A percentile compares a stretch with the other conserved stretches of the same genome.
phyloP scores from a whole-genome alignment of 2,329 filamentous ascomycete genomes.

The Nothopassalora personata region DNA sequence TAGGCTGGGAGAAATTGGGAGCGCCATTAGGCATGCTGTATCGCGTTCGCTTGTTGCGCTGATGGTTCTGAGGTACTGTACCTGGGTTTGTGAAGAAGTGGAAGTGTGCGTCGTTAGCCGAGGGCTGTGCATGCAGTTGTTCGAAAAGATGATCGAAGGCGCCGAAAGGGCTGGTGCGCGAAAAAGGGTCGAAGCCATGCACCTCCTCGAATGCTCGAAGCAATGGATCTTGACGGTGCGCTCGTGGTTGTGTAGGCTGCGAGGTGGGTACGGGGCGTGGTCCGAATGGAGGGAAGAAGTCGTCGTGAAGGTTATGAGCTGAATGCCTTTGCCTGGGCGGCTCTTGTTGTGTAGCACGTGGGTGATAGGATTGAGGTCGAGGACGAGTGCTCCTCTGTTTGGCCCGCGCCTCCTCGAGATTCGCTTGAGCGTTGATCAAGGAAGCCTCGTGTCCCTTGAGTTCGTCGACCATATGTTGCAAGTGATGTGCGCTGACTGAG shows the following conservation, averaged over 20 bases:
- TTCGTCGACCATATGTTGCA: constrained; percentile 25
- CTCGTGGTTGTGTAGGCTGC: not conserved
- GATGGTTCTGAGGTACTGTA: constrained; percentile 3
- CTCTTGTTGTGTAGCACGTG: constrained; percentile 3
- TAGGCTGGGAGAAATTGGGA: constrained; percentile 4
- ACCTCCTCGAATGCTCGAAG: constrained; percentile 19
- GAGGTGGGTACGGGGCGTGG: constrained; percentile 8
- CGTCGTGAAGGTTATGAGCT: constrained; percentile 11
- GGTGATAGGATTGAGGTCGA: constrained; percentile 7
- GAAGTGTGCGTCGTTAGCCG: constrained; percentile 10
- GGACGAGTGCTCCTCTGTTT: constrained; percentile 9
- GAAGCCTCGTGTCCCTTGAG: constrained; percentile 21
- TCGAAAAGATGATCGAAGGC: constrained; percentile 17
- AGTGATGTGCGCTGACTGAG: constrained; percentile 16
- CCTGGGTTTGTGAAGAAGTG: constrained; percentile 21
- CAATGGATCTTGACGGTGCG: constrained; percentile 13
- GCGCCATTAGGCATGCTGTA: constrained; percentile 10
- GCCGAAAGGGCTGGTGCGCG: constrained; percentile 5
- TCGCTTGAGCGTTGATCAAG: constrained; percentile 13
- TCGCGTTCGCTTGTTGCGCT: constrained; percentile 15
- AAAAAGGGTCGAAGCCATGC: constrained; percentile 12
- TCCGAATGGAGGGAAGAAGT: constrained; percentile 15
- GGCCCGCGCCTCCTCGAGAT: constrained; percentile 12
- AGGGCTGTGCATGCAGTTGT: constrained; percentile 3
- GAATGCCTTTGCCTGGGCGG: constrained; percentile 4